Evolutionary conservation across 495 filamentous ascomycete species (phyloP), one percentile per base, ranked within the genome.

Genomic region (Aspergillus asperescens): DNA sequence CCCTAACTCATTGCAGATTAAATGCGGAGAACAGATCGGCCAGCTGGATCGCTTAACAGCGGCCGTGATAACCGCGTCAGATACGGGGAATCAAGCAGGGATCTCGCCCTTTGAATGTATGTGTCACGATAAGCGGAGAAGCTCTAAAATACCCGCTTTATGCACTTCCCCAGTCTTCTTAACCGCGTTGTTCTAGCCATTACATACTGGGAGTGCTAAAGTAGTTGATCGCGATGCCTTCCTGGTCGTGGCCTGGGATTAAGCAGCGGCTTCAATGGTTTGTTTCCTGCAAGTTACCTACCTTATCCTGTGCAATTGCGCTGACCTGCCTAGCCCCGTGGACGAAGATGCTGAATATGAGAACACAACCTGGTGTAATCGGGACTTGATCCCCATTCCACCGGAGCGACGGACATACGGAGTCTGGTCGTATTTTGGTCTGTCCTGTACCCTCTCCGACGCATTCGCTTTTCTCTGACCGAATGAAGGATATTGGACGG

Each of bases 301-400:
- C 24, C 6, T 27, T 13, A 15, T 13, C 41, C 3, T 24, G 6
- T 15, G 10, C 10, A n/a, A n/a, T n/a, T n/a, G n/a, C n/a, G 16
- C 41, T 44, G 27, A 46, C 25, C 3, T 32, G 13, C 32, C 13
- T 2, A 46, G 42, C 42, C 42, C 42, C 13, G 42, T 46, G 5
- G 48, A 50, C 16, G 48, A 50, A 18, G 25, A 50, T 41, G 48
- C 48, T 7, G 35, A 50, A 2, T 50, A 50, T n/a, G 48, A 50
- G 25, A 50, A 50, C 16, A 50, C 48, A 1, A 50, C 48, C n/a
- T 50, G 48, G 48, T 50, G 48, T 4, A 50, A 50, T 27, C 48
- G 48, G 1, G 48, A 50, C 12, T 12, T 50, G 24, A 50, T 50
- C 16, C 48, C 48, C 1, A 50, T 41, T 25, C 48, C 48, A 2